phyloP scores from a whole-genome alignment of 208 protist genomes.

The Angomonas deanei region DNA sequence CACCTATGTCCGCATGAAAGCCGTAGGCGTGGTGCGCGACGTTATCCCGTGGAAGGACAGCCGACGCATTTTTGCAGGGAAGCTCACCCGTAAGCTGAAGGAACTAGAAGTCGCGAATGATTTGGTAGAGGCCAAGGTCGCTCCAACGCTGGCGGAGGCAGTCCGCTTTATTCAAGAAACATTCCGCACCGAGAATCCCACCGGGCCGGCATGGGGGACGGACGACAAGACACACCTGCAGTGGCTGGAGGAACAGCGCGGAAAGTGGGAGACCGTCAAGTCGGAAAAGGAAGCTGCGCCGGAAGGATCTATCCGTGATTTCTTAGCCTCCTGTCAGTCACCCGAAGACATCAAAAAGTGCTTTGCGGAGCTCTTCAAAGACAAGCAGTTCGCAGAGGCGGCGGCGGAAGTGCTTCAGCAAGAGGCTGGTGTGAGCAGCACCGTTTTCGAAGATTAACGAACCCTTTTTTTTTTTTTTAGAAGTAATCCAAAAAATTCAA shows the following conservation, averaged over 20 bases:
- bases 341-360: conserved; percentile 13
- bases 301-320: neutral
- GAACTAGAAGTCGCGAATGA: conserved; percentile 65
- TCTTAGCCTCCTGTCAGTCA: conserved; percentile 15
- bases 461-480: conserved; percentile 9
- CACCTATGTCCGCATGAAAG: conserved; percentile 94
- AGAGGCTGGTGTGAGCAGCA: no score
- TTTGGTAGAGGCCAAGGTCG: conserved; percentile 30
- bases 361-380: conserved; percentile 44
- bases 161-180: conserved; percentile 30
- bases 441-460: conserved; percentile 3
- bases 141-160: conserved; percentile 25
- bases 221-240: conserved; percentile 29
- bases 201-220: conserved; percentile 34
- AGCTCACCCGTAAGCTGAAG: conserved; percentile 87
- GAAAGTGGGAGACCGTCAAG: conserved; percentile 8
- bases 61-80: conserved; percentile 90
- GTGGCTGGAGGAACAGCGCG: conserved; percentile 37
- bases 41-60: conserved; percentile 90
- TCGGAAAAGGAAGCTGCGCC: neutral
- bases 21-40: conserved; percentile 88
- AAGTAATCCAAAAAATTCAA: neutral
- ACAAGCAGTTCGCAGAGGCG: conserved; percentile 28
- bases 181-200: conserved; percentile 28
- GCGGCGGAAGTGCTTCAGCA: conserved; percentile 14